phyloP scores from a whole-genome alignment of 139 green algal species.

The Klebsormidium nitens region DNA sequence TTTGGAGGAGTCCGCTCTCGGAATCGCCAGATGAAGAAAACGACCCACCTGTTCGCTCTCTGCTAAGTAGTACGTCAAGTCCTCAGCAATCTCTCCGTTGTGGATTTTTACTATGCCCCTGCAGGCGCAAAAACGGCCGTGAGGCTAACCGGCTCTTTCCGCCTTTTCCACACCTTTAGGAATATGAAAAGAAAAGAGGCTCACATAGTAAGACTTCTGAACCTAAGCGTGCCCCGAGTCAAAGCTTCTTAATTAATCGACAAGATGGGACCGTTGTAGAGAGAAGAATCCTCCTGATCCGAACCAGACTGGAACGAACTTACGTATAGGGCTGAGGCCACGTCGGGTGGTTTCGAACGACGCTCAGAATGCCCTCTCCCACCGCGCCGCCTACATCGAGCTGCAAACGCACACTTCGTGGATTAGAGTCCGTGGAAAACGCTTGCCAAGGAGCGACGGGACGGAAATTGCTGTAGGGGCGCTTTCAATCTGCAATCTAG shows the following conservation, averaged over 20 bases:
- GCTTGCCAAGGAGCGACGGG: background rate
- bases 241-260: too few species aligned
- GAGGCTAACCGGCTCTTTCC: background rate
- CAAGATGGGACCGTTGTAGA: too few species aligned
- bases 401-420: too few species aligned
- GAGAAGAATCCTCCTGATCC: background rate
- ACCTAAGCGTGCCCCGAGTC: too few species aligned
- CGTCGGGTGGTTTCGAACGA: slow-evolving; percentile 28
- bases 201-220: too few species aligned
- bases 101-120: slow-evolving; percentile 59
- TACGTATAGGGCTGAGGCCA: slow-evolving; percentile 49
- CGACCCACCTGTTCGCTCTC: slow-evolving; percentile 55
- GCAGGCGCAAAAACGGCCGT: background rate
- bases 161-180: background rate
- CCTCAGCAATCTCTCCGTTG: slow-evolving; percentile 73
- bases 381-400: slow-evolving; percentile 66
- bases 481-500: slow-evolving; percentile 68
- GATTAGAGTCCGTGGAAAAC: too few species aligned
- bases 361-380: slow-evolving; percentile 43
- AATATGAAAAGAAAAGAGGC: background rate
- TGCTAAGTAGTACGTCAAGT: slow-evolving; percentile 80
- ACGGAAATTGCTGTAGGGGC: background rate
- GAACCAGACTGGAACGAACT: background rate
- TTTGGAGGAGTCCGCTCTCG: too few species aligned
- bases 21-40: slow-evolving; percentile 63